These are phyloP conservation scores for Chrysoporthe austroafricana DNA, from an alignment of 2,329 filamentous ascomycete species.

Conservation along the genomic window DNA sequence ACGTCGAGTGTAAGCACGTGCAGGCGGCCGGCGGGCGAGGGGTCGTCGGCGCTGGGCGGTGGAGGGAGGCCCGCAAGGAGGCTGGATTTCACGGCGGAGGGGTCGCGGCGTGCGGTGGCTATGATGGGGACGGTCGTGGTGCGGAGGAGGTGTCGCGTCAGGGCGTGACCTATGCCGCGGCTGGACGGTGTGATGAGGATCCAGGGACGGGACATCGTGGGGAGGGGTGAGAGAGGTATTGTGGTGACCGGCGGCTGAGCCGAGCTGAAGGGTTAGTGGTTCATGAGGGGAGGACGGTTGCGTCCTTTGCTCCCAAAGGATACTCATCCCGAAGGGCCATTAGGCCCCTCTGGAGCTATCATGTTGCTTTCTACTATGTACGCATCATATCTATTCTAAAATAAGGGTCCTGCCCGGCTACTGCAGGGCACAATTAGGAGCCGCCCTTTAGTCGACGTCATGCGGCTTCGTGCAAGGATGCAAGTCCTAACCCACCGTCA, in stretches of 20 bases:
- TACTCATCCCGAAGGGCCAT: neutral
- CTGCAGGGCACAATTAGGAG: neutral
- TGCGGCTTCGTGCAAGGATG: neutral
- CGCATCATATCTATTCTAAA: conserved; percentile 1
- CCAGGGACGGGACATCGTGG: conserved; percentile 54
- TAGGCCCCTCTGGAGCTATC: neutral
- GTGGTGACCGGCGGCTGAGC: no score
- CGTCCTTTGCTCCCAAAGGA: no score
- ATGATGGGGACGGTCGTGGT: conserved; percentile 54
- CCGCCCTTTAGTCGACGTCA: conserved; percentile 1
- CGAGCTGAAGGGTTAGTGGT: no score
- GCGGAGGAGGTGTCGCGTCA: conserved; percentile 53
- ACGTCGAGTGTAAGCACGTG: conserved; percentile 49
- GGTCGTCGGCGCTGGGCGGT: conserved; percentile 30
- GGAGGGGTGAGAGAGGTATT: no score
- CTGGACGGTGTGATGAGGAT: conserved; percentile 52
- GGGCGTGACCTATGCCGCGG: conserved; percentile 53
- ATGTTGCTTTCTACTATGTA: neutral
- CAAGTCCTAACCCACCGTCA: neutral
- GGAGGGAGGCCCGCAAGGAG: conserved; percentile 38
- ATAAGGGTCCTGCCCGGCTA: neutral
- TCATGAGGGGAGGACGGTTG: neutral
- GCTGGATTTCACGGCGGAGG: conserved; percentile 39
- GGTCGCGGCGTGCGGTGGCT: conserved; percentile 46
- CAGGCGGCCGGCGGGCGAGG: conserved; percentile 36